Percentiles rank a stretch among this genome's conserved stretches.
phyloP scores from a whole-genome alignment of 2,329 filamentous ascomycete species.

The Amesomyces nigricolor region DNA sequence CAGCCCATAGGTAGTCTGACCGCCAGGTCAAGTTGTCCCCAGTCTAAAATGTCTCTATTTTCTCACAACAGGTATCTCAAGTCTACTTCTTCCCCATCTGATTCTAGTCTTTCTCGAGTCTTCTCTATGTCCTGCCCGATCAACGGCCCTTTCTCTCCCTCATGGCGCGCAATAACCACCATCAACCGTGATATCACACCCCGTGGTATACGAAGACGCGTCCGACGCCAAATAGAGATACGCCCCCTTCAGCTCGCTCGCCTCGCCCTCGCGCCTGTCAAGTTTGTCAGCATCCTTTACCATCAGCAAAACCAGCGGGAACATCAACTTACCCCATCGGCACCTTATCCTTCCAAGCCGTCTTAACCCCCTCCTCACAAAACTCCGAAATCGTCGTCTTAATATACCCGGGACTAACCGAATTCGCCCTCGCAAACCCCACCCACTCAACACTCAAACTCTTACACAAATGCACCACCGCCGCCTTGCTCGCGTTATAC shows the following conservation, averaged over 20 bases:
- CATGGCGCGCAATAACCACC: conserved; percentile 61
- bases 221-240: conserved; percentile 79
- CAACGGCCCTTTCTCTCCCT: conserved; percentile 5
- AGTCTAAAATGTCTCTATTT: too few species aligned
- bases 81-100: too few species aligned
- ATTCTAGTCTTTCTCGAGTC: too few species aligned
- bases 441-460: conserved; percentile 73
- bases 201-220: conserved; percentile 77
- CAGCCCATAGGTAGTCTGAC: too few species aligned
- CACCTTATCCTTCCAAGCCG: conserved; percentile 71
- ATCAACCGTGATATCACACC: conserved; percentile 66
- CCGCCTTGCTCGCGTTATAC: conserved; percentile 70
- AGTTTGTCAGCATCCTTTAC: neutral
- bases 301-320: conserved; percentile 6
- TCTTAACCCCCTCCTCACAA: conserved; percentile 59
- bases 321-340: conserved; percentile 59
- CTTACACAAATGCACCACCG: conserved; percentile 55
- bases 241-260: conserved; percentile 73
- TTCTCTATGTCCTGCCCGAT: too few species aligned
- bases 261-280: conserved; percentile 59
- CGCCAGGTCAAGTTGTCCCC: too few species aligned
- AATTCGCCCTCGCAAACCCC: conserved; percentile 67
- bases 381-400: conserved; percentile 66
- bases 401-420: conserved; percentile 70
- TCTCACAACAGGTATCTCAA: too few species aligned